These are phyloP conservation scores for Fragosphaeria purpurea DNA, from an alignment of 2,329 filamentous ascomycete genomes.

Conservation along the genomic window DNA sequence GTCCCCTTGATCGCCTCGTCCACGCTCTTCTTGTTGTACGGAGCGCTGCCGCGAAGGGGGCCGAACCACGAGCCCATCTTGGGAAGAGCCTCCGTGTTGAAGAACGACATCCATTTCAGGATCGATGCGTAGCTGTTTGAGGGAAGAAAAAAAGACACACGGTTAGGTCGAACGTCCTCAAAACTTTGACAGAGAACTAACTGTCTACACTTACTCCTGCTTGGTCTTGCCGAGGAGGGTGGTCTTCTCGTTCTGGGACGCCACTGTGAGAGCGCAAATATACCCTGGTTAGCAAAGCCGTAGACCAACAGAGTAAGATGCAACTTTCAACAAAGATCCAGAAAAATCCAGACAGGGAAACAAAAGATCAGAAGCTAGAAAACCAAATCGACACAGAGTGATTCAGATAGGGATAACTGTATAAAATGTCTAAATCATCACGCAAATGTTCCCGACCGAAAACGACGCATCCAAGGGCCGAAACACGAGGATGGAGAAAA, in stretches of 20 bases:
- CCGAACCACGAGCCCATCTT: slow-evolving; percentile 71
- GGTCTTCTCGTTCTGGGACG: slow-evolving; percentile 99
- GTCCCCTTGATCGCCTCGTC: slow-evolving; percentile 67
- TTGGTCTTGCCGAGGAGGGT: slow-evolving; percentile 99
- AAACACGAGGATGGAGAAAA: slow-evolving; percentile 6
- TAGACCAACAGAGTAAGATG: no score
- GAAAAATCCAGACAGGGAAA: slow-evolving; percentile 7
- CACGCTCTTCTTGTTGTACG: slow-evolving; percentile 97
- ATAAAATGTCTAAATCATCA: slow-evolving; percentile 70
- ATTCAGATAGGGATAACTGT: slow-evolving; percentile 99
- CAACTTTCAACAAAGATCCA: slow-evolving; percentile 19
- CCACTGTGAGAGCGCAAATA: slow-evolving; percentile 50
- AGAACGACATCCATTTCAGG: slow-evolving; percentile 95
- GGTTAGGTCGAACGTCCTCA: not conserved
- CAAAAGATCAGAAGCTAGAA: slow-evolving; percentile 67
- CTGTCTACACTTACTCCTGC: slow-evolving; percentile 63
- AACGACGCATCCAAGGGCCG: not conserved
- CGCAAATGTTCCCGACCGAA: slow-evolving; percentile 15
- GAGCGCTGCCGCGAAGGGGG: slow-evolving; percentile 68
- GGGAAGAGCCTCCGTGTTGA: slow-evolving; percentile 77
- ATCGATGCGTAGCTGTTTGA: slow-evolving; percentile 72
- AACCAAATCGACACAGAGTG: slow-evolving; percentile 68
- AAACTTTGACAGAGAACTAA: not conserved
- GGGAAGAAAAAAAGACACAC: not conserved
- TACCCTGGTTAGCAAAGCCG: slow-evolving; percentile 12